Conservation (phyloP, 2,329 filamentous ascomycete genomes). For the Myrmaecium sp. region DNA sequence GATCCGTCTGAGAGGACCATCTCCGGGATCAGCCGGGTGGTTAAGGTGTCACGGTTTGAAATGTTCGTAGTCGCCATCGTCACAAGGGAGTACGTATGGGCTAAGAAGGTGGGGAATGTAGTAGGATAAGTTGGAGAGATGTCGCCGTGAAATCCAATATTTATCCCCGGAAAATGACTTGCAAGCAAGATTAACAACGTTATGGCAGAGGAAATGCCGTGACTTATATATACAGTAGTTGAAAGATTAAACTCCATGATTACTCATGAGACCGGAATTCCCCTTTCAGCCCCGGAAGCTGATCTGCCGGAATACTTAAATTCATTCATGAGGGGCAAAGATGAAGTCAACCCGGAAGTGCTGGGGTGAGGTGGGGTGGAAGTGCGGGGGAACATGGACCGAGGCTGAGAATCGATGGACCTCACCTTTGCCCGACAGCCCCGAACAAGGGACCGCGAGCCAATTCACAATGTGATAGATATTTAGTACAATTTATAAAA, state of each 20-base stretch:
- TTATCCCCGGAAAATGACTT: neutral
- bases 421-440: no score
- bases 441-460: no score
- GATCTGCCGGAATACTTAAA: no score
- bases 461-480: no score
- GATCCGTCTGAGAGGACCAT: constrained; percentile 32
- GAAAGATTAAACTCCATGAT: no score
- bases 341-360: no score
- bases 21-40: constrained; percentile 27
- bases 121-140: neutral
- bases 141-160: neutral
- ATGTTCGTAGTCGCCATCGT: constrained; percentile 17
- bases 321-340: no score
- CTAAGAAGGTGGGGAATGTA: neutral
- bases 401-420: no score
- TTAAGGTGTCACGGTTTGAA: constrained; percentile 26
- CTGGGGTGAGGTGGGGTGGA: no score
- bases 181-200: neutral
- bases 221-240: neutral
- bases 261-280: no score
- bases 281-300: no score
- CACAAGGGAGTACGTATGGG: neutral
- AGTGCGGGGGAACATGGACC: no score
- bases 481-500: constrained; percentile 2
- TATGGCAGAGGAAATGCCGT: neutral